phyloP scores from a whole-genome alignment of 805 yeast genomes.

The Candida loeiensis region DNA sequence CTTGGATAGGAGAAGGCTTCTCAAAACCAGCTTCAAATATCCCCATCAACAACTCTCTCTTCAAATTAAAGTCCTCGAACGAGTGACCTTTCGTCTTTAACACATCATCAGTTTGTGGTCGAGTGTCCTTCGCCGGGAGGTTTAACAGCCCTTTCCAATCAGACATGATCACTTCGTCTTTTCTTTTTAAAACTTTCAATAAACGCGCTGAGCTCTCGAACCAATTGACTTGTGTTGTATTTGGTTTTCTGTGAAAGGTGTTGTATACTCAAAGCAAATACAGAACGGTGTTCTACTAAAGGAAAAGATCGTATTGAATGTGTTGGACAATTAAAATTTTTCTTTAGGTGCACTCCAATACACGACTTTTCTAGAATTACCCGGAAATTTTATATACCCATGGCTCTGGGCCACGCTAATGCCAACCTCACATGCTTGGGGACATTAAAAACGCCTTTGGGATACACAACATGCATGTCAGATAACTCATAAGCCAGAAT shows the following conservation, averaged over 20 bases:
- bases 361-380: conserved; percentile 2
- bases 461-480: neutral
- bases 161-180: conserved; percentile 2
- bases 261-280: conserved; percentile 1
- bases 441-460: too few species aligned
- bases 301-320: neutral
- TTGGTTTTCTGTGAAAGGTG: neutral
- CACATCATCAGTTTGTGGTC: conserved; percentile 97
- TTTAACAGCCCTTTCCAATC: conserved; percentile 72
- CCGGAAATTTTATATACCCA: conserved; percentile 1
- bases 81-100: conserved; percentile 83
- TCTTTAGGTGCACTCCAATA: neutral
- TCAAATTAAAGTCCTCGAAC: conserved; percentile 88
- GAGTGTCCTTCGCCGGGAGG: conserved; percentile 79
- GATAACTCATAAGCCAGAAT: too few species aligned
- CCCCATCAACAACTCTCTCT: conserved; percentile 95
- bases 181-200: neutral
- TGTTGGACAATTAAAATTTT: conserved; percentile 3
- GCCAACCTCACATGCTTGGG: too few species aligned
- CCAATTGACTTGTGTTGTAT: neutral
- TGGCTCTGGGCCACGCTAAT: neutral
- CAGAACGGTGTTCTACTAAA: neutral
- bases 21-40: conserved; percentile 98
- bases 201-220: neutral
- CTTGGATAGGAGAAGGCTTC: conserved; percentile 96